These are phyloP conservation scores for Penicillium olsonii DNA, from an alignment of 2,329 filamentous ascomycete genomes.

Conservation along the genomic window DNA sequence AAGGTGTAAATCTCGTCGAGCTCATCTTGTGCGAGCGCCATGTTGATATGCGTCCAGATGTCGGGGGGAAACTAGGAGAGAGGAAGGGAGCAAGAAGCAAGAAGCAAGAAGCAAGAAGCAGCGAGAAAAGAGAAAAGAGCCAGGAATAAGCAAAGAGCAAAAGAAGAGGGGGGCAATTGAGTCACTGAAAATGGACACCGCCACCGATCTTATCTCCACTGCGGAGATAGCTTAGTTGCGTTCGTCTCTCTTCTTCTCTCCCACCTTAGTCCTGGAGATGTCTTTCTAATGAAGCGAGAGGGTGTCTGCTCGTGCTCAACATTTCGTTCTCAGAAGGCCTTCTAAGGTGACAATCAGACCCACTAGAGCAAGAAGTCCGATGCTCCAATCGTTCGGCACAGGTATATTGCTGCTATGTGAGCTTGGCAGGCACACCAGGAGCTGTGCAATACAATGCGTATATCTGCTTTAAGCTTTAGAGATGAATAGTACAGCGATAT, in stretches of 20 bases:
- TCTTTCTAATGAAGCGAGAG: too few species aligned
- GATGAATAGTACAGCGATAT: too few species aligned
- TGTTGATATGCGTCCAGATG: slow-evolving; percentile 7
- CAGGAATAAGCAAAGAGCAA: not conserved
- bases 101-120: not conserved
- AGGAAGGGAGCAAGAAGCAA: not conserved
- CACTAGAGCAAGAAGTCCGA: too few species aligned
- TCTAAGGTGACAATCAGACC: too few species aligned
- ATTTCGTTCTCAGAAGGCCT: too few species aligned
- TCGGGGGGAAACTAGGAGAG: not conserved
- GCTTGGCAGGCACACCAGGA: not conserved
- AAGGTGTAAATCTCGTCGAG: slow-evolving; percentile 69
- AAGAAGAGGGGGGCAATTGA: slow-evolving; percentile 3
- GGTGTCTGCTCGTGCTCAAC: too few species aligned
- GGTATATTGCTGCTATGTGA: too few species aligned
- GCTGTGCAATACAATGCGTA: not conserved
- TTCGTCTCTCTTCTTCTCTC: too few species aligned
- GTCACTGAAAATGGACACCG: slow-evolving; percentile 20
- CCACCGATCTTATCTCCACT: slow-evolving; percentile 21
- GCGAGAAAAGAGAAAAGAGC: not conserved
- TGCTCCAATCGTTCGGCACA: too few species aligned
- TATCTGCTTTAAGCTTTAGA: too few species aligned
- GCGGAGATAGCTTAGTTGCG: too few species aligned
- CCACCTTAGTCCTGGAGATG: too few species aligned
- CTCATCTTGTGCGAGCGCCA: slow-evolving; percentile 43